These are phyloP conservation scores for Trichopus zeylanicus DNA, from an alignment of 116 monocot species.

Conservation along the genomic window DNA sequence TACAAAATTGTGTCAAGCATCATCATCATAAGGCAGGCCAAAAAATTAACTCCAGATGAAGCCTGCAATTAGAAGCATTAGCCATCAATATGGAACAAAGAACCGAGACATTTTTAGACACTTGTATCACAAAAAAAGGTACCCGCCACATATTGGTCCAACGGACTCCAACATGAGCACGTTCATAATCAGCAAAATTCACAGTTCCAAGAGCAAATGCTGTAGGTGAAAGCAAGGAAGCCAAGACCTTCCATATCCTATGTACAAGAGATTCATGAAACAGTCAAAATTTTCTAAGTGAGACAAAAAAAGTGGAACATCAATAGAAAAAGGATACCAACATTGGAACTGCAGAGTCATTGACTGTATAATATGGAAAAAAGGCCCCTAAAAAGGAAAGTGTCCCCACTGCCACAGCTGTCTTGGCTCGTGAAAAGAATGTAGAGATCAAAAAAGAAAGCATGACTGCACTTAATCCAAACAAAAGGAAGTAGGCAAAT, in stretches of 20 bases:
- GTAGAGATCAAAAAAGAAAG: slow-evolving; percentile 79
- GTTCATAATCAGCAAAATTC: slow-evolving; percentile 97
- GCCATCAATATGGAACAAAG: slow-evolving; percentile 5
- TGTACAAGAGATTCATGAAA: neutral
- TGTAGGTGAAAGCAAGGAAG: slow-evolving; percentile 82
- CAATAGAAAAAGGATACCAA: slow-evolving; percentile 21
- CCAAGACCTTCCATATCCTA: slow-evolving; percentile 71
- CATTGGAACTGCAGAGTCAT: slow-evolving; percentile 69
- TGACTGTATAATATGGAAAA: slow-evolving; percentile 82
- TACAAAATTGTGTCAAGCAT: slow-evolving; percentile 54
- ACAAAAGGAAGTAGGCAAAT: slow-evolving; percentile 74
- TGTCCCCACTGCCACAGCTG: slow-evolving; percentile 81
- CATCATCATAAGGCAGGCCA: slow-evolving; percentile 80
- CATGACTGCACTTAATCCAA: slow-evolving; percentile 79
- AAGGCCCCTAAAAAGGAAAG: slow-evolving; percentile 78
- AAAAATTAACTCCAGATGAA: slow-evolving; percentile 87
- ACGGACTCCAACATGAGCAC: slow-evolving; percentile 87
- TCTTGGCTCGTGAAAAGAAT: slow-evolving; percentile 83
- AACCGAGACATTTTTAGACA: slow-evolving; percentile 1
- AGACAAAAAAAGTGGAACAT: neutral
- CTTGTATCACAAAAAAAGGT: neutral
- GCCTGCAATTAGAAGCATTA: slow-evolving; percentile 18
- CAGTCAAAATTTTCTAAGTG: neutral
- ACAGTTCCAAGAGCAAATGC: slow-evolving; percentile 88
- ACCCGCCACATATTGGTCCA: slow-evolving; percentile 97